Base-by-base conservation (phyloP, 2,329 filamentous ascomycete genomes). In the Fusarium sp. region DNA sequence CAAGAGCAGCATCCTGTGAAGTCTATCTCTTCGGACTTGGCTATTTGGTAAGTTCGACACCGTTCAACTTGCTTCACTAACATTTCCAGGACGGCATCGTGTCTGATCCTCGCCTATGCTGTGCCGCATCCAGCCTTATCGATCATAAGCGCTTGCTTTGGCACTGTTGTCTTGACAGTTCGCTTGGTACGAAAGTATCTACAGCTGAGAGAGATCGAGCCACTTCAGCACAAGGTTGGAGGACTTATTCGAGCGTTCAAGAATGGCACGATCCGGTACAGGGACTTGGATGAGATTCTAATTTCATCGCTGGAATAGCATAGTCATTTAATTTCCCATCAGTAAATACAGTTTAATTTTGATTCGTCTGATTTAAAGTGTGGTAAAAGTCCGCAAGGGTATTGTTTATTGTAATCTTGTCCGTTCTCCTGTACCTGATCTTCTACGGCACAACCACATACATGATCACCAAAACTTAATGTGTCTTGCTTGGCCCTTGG, bases 261-360 rank as follows among this genome's bases (percentile, higher is more conserved):
- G 25, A 65, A 65, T 34, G 60, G 60, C 7, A 65, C 61, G 11
- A 65, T 65, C 7, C 20, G 45, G 9, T 41, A 58, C 3, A 46
- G 52, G 7, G 61, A 65, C 7, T 8, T 4, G 2, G 52, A 65
- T 2, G 52, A 58, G 16, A 40, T 51, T 9, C 5, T 65, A n/a
- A 22, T 65, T 13, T 16, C 10, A 2, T 40, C 40, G 3, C 10
- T 65, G 0, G 6, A 13, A 0, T 58, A 29, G 10, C 25, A 24
- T 24, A 24, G 4, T 24, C 4, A 24, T 24, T 24, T 24, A 24
- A 24, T 24, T 24, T 24, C 24, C 13, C 13, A 14, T 32, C 7
- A 14, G 30, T 13, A 2, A 30, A 30, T 30, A 30, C 29, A 30
- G 29, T 13, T 12, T 12, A 30, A 7, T 30, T 3, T 30, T 7